Evolutionary conservation across 495 filamentous ascomycete species (phyloP).

Genomic region (Podospora tetraspora): DNA sequence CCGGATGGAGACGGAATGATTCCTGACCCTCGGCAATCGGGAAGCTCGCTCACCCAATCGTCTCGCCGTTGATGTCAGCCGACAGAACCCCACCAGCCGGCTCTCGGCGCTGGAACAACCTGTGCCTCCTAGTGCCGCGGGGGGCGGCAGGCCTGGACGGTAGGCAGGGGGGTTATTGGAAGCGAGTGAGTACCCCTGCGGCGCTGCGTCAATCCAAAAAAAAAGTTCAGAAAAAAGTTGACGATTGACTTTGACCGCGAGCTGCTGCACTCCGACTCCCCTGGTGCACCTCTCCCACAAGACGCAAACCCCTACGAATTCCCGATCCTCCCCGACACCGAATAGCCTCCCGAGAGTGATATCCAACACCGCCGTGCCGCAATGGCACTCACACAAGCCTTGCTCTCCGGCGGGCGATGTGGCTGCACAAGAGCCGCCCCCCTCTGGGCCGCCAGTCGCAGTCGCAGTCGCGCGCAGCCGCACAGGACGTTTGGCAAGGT

Average conservation of each 20-base stretch:
- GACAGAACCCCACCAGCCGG: slow-evolving; percentile 9
- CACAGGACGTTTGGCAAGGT: not conserved
- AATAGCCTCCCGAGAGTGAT: not conserved
- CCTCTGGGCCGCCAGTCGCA: not conserved
- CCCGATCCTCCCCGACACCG: not conserved
- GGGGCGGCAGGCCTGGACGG: not conserved
- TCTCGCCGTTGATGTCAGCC: slow-evolving; percentile 27
- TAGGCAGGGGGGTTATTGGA: not conserved
- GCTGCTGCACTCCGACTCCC: slow-evolving; percentile 1
- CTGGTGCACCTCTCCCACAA: not conserved
- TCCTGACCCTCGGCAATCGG: slow-evolving; percentile 32
- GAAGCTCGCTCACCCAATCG: slow-evolving; percentile 23
- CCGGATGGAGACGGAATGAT: slow-evolving; percentile 3
- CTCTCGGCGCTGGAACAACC: slow-evolving; percentile 8
- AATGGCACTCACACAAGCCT: not conserved
- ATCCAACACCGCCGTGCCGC: not conserved
- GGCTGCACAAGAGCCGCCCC: not conserved
- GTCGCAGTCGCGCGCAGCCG: not conserved
- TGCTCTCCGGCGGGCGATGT: not conserved
- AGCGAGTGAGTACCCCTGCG: not conserved
- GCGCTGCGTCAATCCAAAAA: not conserved
- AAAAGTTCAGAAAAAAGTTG: not conserved
- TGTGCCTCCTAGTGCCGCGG: not conserved
- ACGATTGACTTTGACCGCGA: slow-evolving; percentile 14
- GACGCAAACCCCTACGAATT: not conserved